A percentile compares a stretch with the other conserved stretches of the same genome.
phyloP scores from a whole-genome alignment of 768 basidiomycete genomes.

The Boletus subcaerulescens region DNA sequence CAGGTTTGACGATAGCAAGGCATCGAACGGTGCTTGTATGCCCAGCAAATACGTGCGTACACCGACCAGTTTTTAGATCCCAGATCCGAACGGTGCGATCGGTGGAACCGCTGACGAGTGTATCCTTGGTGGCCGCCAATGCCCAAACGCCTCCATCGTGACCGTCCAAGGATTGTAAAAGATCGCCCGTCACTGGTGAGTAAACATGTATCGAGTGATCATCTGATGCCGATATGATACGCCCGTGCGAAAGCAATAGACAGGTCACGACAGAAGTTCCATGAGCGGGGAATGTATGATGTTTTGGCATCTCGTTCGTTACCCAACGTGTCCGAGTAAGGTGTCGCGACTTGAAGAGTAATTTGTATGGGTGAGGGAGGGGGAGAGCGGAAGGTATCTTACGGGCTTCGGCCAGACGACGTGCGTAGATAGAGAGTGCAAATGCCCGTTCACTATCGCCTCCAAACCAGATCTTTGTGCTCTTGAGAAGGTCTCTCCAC shows the following conservation, averaged over 20 bases:
- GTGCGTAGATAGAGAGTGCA: constrained; percentile 64
- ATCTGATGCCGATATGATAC: constrained; percentile 96
- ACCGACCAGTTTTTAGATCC: constrained; percentile 75
- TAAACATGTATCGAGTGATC: constrained; percentile 97
- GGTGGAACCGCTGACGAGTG: constrained; percentile 88
- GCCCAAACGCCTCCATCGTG: constrained; percentile 99
- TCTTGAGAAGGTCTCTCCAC: constrained; percentile 84
- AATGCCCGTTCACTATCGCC: constrained; percentile 81
- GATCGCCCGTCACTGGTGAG: constrained; percentile 77
- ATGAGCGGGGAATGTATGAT: constrained; percentile 83
- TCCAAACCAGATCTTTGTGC: constrained; percentile 87
- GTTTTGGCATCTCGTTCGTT: constrained; percentile 65
- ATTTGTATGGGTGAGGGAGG: constrained; percentile 84
- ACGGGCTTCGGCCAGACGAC: constrained; percentile 45
- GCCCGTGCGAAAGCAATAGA: constrained; percentile 88
- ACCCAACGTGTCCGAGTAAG: constrained; percentile 82
- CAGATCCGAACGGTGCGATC: constrained; percentile 93
- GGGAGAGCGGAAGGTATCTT: constrained; percentile 51
- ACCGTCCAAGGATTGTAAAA: constrained; percentile 73
- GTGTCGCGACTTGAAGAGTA: constrained; percentile 88
- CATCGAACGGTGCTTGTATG: constrained; percentile 97
- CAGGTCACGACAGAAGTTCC: constrained; percentile 93
- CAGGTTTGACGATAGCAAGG: constrained; percentile 93
- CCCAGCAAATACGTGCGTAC: constrained; percentile 92
- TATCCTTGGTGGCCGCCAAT: constrained; percentile 82